Evolutionary conservation across 2,329 filamentous ascomycete genomes (phyloP).

Genomic region (Claviceps cyperi): DNA sequence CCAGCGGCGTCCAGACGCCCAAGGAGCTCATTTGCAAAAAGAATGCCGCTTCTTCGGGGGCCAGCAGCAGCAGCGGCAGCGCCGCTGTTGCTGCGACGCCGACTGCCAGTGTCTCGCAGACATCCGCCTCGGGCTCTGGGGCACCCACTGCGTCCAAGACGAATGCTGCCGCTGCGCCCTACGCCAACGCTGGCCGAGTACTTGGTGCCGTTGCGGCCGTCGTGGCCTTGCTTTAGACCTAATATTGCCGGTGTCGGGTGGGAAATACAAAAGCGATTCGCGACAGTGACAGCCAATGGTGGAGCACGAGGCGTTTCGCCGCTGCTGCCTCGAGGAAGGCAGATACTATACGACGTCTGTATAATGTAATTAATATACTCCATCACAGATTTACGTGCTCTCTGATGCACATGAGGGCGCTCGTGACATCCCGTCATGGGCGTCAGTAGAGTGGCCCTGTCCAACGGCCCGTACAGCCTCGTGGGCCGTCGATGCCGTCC

Average conservation of each 20-base stretch:
- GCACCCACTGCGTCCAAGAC: conserved; percentile 3
- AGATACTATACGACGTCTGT: no score
- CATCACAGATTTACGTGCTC: no score
- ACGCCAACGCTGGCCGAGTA: conserved; percentile 1
- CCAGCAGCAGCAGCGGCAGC: conserved; percentile 4
- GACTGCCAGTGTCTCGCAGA: not conserved
- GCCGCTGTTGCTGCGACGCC: not conserved
- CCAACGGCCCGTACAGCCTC: no score
- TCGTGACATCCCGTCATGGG: no score
- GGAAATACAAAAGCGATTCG: no score
- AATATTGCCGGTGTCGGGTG: not conserved
- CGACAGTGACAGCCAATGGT: no score
- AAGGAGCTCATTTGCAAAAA: conserved; percentile 22
- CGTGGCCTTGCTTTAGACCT: conserved; percentile 1
- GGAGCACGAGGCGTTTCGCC: no score
- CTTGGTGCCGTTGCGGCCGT: conserved; percentile 3
- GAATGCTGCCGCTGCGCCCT: conserved; percentile 1
- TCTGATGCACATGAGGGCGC: no score
- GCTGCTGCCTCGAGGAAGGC: no score
- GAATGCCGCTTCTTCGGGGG: conserved; percentile 3
- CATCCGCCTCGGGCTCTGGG: not conserved
- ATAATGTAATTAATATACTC: no score
- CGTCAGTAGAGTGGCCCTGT: no score
- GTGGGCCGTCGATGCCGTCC: no score
- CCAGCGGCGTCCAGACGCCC: conserved; percentile 21